Evolutionary conservation across 805 yeast genomes (phyloP).

Genomic region (Candida stauntonica): DNA sequence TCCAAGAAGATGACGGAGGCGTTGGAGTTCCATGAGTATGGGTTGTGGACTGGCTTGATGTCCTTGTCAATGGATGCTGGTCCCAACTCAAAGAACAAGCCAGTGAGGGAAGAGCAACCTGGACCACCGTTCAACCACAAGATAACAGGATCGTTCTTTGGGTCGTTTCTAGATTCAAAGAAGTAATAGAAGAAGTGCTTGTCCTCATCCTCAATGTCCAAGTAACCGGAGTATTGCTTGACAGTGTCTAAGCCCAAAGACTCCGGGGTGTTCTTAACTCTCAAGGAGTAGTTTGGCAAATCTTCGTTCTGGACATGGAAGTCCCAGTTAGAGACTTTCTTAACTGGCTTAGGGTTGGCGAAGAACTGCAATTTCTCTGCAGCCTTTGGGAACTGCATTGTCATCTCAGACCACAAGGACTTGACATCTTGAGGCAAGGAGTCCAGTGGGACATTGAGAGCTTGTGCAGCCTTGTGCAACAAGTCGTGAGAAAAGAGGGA

Average conservation of each 20-base stretch:
- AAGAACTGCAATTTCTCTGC: slow-evolving; percentile 44
- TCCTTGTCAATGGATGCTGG: slow-evolving; percentile 66
- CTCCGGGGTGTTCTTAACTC: slow-evolving; percentile 57
- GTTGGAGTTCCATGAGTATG: slow-evolving; percentile 78
- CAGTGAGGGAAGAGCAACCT: slow-evolving; percentile 87
- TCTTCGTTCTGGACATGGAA: slow-evolving; percentile 36
- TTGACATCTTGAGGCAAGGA: slow-evolving; percentile 46
- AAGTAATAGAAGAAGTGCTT: slow-evolving; percentile 85
- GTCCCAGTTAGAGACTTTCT: slow-evolving; percentile 29
- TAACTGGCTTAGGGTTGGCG: slow-evolving; percentile 44
- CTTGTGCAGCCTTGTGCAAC: slow-evolving; percentile 45
- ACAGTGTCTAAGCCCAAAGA: slow-evolving; percentile 75
- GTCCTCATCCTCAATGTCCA: slow-evolving; percentile 77
- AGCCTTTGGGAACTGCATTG: slow-evolving; percentile 54
- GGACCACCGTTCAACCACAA: slow-evolving; percentile 96
- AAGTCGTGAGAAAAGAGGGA: slow-evolving; percentile 31
- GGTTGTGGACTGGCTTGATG: slow-evolving; percentile 62
- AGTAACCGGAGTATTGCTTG: slow-evolving; percentile 79
- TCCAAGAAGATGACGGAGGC: slow-evolving; percentile 85
- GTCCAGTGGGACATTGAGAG: slow-evolving; percentile 47
- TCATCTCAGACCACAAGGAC: slow-evolving; percentile 59
- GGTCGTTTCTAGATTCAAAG: slow-evolving; percentile 86
- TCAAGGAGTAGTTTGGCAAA: slow-evolving; percentile 49
- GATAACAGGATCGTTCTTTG: slow-evolving; percentile 77
- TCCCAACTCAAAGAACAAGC: slow-evolving; percentile 82